These are phyloP conservation scores for Pestalotiopsis sp. DNA, from an alignment of 2,329 filamentous ascomycete genomes.

Conservation along the genomic window DNA sequence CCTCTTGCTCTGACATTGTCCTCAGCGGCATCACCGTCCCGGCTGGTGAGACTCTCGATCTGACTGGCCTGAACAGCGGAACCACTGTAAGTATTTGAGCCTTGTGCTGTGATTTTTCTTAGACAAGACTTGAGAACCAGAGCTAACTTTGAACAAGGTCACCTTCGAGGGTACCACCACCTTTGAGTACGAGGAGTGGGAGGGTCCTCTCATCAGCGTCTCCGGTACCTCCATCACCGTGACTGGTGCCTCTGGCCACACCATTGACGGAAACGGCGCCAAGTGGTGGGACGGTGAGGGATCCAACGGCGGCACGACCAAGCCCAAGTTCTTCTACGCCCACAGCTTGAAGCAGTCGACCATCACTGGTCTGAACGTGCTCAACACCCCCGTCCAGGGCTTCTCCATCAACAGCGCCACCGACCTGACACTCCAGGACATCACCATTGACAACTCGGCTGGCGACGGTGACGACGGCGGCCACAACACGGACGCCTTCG, in stretches of 20 bases:
- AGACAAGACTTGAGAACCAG: not conserved
- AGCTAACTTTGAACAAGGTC: conserved; percentile 10
- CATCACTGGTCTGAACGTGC: conserved; percentile 50
- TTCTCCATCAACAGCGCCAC: conserved; percentile 46
- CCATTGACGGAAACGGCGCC: conserved; percentile 56
- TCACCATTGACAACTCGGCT: conserved; percentile 58
- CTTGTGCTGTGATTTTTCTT: conserved; percentile 8
- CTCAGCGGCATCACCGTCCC: conserved; percentile 56
- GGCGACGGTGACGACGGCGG: conserved; percentile 43
- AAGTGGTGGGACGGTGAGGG: conserved; percentile 64
- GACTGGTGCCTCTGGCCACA: conserved; percentile 48
- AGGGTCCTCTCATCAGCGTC: conserved; percentile 62
- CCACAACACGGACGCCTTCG: conserved; percentile 51
- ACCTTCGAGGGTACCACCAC: conserved; percentile 56
- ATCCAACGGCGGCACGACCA: conserved; percentile 58
- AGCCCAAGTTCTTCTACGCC: conserved; percentile 63
- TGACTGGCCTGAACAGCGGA: conserved; percentile 51
- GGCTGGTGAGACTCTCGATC: conserved; percentile 57
- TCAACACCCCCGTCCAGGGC: conserved; percentile 55
- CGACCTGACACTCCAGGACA: conserved; percentile 41
- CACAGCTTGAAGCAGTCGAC: conserved; percentile 50
- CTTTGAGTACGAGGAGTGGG: conserved; percentile 67
- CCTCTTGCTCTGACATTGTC: conserved; percentile 53
- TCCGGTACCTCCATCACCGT: conserved; percentile 57
- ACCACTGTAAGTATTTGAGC: conserved; percentile 39